A percentile compares a stretch with the other conserved stretches of the same genome.
Conservation (phyloP, 345 rosid genomes). For the Hevea brasiliensis region DNA sequence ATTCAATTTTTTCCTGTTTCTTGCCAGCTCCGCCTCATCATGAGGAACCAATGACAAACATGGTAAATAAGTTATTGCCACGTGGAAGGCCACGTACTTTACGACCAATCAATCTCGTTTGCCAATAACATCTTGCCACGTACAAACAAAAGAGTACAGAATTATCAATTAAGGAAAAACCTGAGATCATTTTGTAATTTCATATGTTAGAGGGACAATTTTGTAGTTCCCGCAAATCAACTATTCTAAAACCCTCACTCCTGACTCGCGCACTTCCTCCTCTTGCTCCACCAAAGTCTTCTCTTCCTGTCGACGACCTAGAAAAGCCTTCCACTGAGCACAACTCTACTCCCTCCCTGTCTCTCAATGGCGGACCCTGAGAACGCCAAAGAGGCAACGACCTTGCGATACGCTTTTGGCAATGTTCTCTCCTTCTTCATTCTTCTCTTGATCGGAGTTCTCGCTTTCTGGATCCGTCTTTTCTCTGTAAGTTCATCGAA, state of each 20-base stretch:
- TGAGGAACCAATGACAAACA: too few relatives aligned
- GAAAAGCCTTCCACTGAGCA: not conserved
- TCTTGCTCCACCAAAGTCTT: not conserved
- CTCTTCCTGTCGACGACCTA: conserved; percentile 14
- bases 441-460: conserved; percentile 86
- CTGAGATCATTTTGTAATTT: too few relatives aligned
- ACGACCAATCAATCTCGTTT: not conserved
- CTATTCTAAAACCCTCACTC: too few relatives aligned
- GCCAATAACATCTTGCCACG: conserved; percentile 11
- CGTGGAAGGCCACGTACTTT: conserved; percentile 21
- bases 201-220: too few relatives aligned
- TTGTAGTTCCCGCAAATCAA: too few relatives aligned
- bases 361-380: conserved; percentile 62
- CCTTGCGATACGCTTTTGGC: conserved; percentile 74
- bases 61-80: conserved; percentile 11
- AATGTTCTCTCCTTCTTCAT: conserved; percentile 71
- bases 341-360: not conserved
- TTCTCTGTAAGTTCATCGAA: conserved; percentile 69
- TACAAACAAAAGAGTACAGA: not conserved
- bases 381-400: conserved; percentile 34
- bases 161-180: not conserved
- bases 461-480: conserved; percentile 98
- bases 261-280: not conserved
- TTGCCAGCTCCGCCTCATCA: too few relatives aligned
- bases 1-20: too few relatives aligned